Evolutionary conservation across 768 basidiomycete species (phyloP).

Genomic region (Rhodotorula toruloides): DNA sequence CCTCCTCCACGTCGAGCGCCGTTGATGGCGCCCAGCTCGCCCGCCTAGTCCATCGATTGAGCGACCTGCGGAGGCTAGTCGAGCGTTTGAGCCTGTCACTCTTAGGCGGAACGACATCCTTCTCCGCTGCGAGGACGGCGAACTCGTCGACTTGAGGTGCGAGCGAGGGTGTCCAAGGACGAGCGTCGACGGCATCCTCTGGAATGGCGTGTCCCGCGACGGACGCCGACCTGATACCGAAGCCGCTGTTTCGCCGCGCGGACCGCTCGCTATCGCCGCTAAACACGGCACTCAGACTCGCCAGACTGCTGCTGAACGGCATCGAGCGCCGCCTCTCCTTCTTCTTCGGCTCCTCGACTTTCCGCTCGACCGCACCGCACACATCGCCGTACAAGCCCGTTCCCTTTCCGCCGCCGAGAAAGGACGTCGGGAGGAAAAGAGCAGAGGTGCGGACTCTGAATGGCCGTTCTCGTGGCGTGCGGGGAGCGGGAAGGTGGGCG

Average conservation of each 20-base stretch:
- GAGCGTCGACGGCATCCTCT: neutral
- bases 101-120: neutral
- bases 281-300: too few species aligned
- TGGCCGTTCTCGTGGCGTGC: constrained; percentile 15
- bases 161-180: neutral
- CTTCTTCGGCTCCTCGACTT: neutral
- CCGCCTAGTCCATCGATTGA: neutral
- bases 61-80: neutral
- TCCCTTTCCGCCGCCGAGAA: constrained; percentile 14
- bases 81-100: neutral
- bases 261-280: too few species aligned
- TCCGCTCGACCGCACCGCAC: constrained; percentile 14
- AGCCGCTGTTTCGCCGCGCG: too few species aligned
- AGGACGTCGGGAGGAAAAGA: constrained; percentile 9
- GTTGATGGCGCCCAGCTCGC: neutral
- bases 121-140: neutral
- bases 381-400: constrained; percentile 23
- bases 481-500: constrained; percentile 22
- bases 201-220: neutral
- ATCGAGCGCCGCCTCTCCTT: neutral
- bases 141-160: constrained; percentile 7
- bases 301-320: too few species aligned
- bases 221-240: too few species aligned
- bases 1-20: neutral
- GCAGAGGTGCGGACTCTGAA: neutral